phyloP scores from a whole-genome alignment of 768 basidiomycete genomes.

The Collybia mongolica region DNA sequence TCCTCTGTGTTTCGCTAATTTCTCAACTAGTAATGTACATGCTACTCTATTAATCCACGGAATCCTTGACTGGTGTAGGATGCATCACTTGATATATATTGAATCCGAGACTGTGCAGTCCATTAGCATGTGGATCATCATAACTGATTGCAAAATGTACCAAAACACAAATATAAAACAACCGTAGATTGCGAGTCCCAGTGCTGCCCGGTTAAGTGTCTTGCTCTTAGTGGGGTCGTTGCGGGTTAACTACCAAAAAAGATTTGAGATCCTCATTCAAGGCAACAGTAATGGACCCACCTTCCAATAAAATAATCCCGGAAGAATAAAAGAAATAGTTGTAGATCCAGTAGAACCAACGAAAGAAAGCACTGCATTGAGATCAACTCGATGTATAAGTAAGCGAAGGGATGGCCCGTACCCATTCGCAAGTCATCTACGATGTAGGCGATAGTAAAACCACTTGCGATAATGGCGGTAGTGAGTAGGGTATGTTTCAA shows the following conservation, averaged over 20 bases:
- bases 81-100: conserved; percentile 70
- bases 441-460: conserved; percentile 76
- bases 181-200: conserved; percentile 77
- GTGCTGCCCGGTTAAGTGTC: conserved; percentile 52
- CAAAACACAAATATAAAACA: conserved; percentile 82
- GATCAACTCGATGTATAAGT: conserved; percentile 7
- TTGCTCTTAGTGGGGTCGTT: conserved; percentile 54
- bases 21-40: conserved; percentile 8
- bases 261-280: not conserved
- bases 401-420: conserved; percentile 28
- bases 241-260: conserved; percentile 57
- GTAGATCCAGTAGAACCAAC: conserved; percentile 97
- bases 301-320: conserved; percentile 93
- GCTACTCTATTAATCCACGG: conserved; percentile 1
- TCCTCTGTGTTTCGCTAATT: conserved; percentile 11
- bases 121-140: conserved; percentile 8
- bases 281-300: conserved; percentile 30
- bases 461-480: conserved; percentile 54
- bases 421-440: conserved; percentile 78
- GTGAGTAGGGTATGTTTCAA: conserved; percentile 74
- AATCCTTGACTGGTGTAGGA: conserved; percentile 12
- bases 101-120: conserved; percentile 59
- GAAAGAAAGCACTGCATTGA: conserved; percentile 77
- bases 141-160: conserved; percentile 43
- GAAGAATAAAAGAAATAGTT: conserved; percentile 94